Evolutionary conservation across 345 rosid genomes (phyloP).

Genomic region (Populus nigra): DNA sequence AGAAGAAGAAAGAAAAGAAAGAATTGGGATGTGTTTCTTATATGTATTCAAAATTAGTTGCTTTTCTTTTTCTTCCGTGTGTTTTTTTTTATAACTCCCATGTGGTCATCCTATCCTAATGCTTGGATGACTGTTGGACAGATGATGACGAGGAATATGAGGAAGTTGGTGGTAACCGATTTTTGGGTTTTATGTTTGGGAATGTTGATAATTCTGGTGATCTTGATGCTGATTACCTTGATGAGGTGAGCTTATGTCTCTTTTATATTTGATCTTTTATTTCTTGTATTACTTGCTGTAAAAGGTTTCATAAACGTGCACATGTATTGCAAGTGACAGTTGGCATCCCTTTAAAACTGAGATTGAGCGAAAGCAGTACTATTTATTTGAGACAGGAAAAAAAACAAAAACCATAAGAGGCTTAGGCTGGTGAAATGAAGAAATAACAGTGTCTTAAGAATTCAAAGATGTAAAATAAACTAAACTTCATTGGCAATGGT

Average conservation of each 20-base stretch:
- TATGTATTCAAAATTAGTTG: background rate
- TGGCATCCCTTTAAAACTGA: background rate
- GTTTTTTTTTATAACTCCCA: background rate
- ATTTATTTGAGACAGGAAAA: background rate
- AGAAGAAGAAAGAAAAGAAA: background rate
- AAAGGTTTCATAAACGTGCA: background rate
- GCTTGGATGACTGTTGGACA: constrained; percentile 14
- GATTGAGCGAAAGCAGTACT: background rate
- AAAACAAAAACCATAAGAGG: background rate
- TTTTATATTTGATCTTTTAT: background rate
- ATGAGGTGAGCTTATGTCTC: constrained; percentile 54
- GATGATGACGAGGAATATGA: constrained; percentile 86
- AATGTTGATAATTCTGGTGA: constrained; percentile 95
- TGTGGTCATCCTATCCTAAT: constrained; percentile 4
- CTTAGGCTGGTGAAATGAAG: background rate
- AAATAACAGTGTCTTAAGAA: too few species aligned
- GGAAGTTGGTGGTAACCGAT: constrained; percentile 65
- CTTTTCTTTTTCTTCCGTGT: background rate
- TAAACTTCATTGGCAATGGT: background rate
- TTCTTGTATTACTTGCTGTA: background rate
- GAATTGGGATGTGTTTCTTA: too few species aligned
- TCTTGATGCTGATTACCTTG: constrained; percentile 96
- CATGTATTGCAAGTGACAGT: background rate
- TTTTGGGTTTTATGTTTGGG: constrained; percentile 93
- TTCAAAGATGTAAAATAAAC: background rate